phyloP scores from a whole-genome alignment of 495 filamentous ascomycete genomes.

The Podospora conica region DNA sequence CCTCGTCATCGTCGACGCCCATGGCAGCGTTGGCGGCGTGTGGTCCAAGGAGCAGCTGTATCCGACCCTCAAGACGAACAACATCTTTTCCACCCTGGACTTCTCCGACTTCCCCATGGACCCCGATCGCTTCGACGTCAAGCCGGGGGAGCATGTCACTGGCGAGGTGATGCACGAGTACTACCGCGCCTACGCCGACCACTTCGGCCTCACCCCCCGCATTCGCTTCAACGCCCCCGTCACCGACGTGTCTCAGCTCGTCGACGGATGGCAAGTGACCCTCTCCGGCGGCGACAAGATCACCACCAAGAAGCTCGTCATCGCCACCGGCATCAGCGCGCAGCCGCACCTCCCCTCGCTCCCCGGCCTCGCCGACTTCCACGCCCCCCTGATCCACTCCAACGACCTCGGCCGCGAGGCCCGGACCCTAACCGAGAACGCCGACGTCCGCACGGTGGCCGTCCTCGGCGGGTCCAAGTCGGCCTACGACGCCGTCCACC shows the following conservation, averaged over 20 bases:
- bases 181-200: conserved; percentile 27
- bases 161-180: conserved; percentile 31
- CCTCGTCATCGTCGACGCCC: conserved; percentile 44
- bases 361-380: conserved; percentile 45
- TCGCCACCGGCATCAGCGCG: conserved; percentile 66
- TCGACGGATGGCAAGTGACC: conserved; percentile 13
- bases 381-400: conserved; percentile 55
- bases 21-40: conserved; percentile 41
- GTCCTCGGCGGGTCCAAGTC: conserved; percentile 68
- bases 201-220: conserved; percentile 26
- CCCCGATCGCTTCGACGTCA: conserved; percentile 49
- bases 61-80: conserved; percentile 55
- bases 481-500: conserved; percentile 66
- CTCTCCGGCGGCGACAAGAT: not conserved
- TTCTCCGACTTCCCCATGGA: conserved; percentile 72
- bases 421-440: conserved; percentile 16
- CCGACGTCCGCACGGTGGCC: conserved; percentile 31
- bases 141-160: conserved; percentile 45
- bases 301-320: conserved; percentile 50
- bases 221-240: conserved; percentile 30
- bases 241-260: not conserved
- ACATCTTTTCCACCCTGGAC: conserved; percentile 56
- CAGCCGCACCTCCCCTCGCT: conserved; percentile 46
- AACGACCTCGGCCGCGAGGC: conserved; percentile 40
- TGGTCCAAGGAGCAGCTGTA: conserved; percentile 49